phyloP scores from a whole-genome alignment of 108 stramenopile species.

The Aurantiochytrium sp. region DNA sequence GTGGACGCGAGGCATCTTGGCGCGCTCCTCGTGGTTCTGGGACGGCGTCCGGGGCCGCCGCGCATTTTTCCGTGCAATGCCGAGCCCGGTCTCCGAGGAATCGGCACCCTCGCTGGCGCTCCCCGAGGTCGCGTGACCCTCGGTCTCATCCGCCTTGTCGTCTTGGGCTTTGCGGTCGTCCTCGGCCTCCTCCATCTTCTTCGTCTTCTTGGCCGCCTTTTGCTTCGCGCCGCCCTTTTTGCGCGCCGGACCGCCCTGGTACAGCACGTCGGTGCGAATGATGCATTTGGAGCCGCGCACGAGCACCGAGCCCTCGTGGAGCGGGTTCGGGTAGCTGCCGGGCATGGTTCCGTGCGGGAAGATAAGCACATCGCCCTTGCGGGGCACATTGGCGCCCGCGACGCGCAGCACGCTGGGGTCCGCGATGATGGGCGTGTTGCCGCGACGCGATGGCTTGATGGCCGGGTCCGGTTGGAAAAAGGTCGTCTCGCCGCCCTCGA shows the following conservation, averaged over 20 bases:
- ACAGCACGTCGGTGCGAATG: not conserved
- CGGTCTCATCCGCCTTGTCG: too few relatives aligned
- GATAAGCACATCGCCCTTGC: not conserved
- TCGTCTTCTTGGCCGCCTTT: not conserved
- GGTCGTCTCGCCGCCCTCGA: constrained; percentile 74
- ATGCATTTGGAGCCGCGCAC: not conserved
- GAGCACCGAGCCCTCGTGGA: not conserved
- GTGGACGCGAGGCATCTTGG: not conserved
- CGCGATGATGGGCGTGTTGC: not conserved
- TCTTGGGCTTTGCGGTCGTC: too few relatives aligned
- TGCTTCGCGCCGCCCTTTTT: not conserved
- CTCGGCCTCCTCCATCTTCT: too few relatives aligned
- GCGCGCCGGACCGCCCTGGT: not conserved
- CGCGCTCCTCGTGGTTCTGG: not conserved
- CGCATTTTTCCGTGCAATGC: too few relatives aligned
- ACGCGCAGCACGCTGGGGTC: not conserved
- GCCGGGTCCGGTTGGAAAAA: constrained; percentile 52
- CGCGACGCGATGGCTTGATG: not conserved
- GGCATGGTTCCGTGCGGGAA: not conserved
- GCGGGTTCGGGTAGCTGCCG: not conserved
- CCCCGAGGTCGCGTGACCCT: too few relatives aligned
- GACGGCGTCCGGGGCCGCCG: too few relatives aligned
- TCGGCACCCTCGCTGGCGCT: too few relatives aligned
- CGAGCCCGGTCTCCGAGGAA: too few relatives aligned
- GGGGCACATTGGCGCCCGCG: not conserved